Evolutionary conservation across 2,329 filamentous ascomycete species (phyloP), one percentile per base, ranked within the genome.

Genomic region (Coccinonectria pachysandricola): DNA sequence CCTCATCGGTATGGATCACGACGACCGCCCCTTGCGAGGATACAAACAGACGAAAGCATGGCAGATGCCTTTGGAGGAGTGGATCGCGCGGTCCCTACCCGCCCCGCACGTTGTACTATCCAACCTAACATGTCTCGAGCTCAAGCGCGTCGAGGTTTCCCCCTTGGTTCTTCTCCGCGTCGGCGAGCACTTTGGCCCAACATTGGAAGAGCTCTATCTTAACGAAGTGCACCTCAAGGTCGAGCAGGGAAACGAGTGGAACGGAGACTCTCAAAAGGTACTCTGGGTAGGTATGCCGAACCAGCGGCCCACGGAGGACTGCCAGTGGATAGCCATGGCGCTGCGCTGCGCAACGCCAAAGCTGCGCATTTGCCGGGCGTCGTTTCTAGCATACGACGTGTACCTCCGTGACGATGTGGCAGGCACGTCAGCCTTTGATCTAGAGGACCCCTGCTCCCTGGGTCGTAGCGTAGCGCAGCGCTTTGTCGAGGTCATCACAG

Each of bases 241-340:
- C 6, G 46, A 55, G 19, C 55, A 59, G 30, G 46, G 47, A n/a
- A 28, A 35, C 20, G 39, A 51, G 19, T 48, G 44, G 31, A 54
- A 57, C 28, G 34, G 47, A 10, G 48, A 55, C 27, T 43, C 44
- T 2, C 45, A 44, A 25, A 49, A 53, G 31, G 43, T 53, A 5
- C 50, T 65, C 12, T 66, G 62, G 62, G 45, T 65, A 23, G 62
- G 62, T 9, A 24, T 62, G 7, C 61, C 61, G 6, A 64, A 64
- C 32, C 42, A 51, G 18, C 50, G 52, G 1, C 60, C 61, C 0
- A 35, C 35, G 4, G 40, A 47, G 9, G 46, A 56, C 17, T 50
- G 54, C 26, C 36, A 42, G 10, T 65, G 61, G 62, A 46, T 65
- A 14, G 62, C 62, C 18, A 57, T 56, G 40, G 41, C 45, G 3